Base-by-base conservation (phyloP, 352 stramenopile genomes). In the Pythium rhizo-oryzae region DNA sequence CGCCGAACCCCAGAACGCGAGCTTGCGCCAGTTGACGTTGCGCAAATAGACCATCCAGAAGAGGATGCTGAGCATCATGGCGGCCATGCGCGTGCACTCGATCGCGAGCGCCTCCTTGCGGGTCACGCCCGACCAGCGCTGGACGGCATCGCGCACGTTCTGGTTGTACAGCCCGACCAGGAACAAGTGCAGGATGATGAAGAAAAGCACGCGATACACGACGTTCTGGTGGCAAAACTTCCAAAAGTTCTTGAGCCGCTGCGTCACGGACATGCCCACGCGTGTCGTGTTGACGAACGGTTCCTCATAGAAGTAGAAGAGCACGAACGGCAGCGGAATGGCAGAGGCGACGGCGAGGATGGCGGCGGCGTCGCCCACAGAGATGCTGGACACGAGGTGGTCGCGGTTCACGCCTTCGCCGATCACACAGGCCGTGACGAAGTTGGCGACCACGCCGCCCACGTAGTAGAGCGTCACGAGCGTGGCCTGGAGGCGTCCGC, bases 171-270 rank as follows among this genome's bases (percentile, higher is more conserved):
- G 24, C 21, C 62, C 62, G 19, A 75, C 18, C 6, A 75, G 25
- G 50, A 70, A 67, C 13, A 70, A 33, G 52, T 70, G 58, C 8
- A 67, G 11, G 5, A 63, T 37, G 4, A 64, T 19, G 62, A 67
- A 75, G 50, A 70, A 70, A 1, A 75, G 15, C 23, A 67, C 43
- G 43, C 62, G 58, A 41, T 63, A 64, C 13, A 74, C 68, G 24
- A 70, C 55, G 33, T 74, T 70, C 30, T 74, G 62, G 35, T 69
- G 59, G 49, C 59, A 69, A 58, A 73, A 73, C 19, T 47, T 37
- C 67, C 67, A 73, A 49, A 72, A 65, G 23, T 62, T 41, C 33
- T 47, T 43, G n/a, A 63, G 21, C 30, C 59, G 66, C 12, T 61
- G 11, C 7, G 37, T n/a, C 9, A 60, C 13, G 16, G 61, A 68